Evolutionary conservation across 2,329 filamentous ascomycete genomes (phyloP), one percentile per base, ranked within the genome.

Genomic region (Pleomassaria siparia): DNA sequence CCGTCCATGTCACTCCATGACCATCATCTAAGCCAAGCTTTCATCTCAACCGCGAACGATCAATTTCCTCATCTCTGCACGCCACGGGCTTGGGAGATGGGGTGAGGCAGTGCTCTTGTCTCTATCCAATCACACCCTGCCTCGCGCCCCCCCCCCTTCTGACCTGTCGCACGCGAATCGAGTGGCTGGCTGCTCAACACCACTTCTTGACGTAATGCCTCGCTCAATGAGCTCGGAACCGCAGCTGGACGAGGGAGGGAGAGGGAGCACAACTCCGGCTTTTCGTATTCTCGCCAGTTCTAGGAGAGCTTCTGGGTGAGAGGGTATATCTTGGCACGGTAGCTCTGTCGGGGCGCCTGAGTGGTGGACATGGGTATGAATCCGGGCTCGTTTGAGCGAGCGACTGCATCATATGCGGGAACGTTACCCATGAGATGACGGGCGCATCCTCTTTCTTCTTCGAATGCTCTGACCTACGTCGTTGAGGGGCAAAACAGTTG

Each of bases 81-180:
- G 11, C 46, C 50, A 36, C 15, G 11, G 39, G 40, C 32, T 26
- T 41, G 49, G n/a, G 49, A 53, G 46, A 50, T 47, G 50, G 50
- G n/a, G 41, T 5, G 50, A 50, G 50, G 50, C 50, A 47, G 50
- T 53, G 50, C 36, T n/a, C n/a, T 29, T 22, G 12, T 12, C 18
- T 26, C 22, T 16, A 24, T 12, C 51, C 44, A 49, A 45, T 49
- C 16, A 16, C 20, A 9, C 4, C n/a, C 2, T 9, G 21, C 21
- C 12, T 9, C 21, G 40, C 30, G 32, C 40, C 10, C 8, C 12
- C 29, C 29, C 51, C 32, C 51, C 51, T 29, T 53, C 47, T 53
- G 47, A 53, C 44, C 47, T 16, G 7, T 4, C 13, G 20, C 36
- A 44, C 35, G 29, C 47, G 47, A 45, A 40, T 35, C 25, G 22